Percentiles rank a stretch among this genome's conserved stretches.
Evolutionary conservation across 306 rosid species (phyloP).

Genomic region (Sphenostylis stenocarpa): DNA sequence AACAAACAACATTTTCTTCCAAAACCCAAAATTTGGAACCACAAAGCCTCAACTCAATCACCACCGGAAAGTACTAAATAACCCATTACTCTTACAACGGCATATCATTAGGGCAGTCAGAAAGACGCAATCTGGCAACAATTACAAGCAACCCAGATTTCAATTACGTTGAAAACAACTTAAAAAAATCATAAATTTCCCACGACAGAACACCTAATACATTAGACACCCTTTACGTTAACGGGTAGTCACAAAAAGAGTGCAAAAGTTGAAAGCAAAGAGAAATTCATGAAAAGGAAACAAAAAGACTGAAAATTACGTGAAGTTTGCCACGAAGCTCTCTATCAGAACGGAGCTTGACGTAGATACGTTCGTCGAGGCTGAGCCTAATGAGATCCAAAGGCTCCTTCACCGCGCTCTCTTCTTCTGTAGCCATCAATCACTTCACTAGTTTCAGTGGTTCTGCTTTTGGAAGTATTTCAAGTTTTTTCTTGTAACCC

Average conservation of each 20-base stretch:
- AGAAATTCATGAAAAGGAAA: not conserved
- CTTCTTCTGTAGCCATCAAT: constrained; percentile 83
- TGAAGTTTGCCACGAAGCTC: constrained; percentile 99
- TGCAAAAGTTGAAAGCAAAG: not conserved
- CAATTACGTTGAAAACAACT: not conserved
- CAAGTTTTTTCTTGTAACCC: not conserved
- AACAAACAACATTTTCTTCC: not conserved
- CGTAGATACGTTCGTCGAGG: constrained; percentile 98
- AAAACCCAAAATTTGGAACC: not conserved
- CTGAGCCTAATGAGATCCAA: constrained; percentile 97
- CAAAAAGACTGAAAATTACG: constrained; percentile 36
- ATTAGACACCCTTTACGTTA: not conserved
- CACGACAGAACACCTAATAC: no score
- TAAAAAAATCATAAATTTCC: not conserved
- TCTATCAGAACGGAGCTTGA: constrained; percentile 94
- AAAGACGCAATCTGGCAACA: not conserved
- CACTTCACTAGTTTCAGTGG: not conserved
- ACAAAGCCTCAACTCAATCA: not conserved
- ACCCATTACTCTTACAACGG: not conserved
- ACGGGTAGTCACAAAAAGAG: not conserved
- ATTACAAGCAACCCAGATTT: not conserved
- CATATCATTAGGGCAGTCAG: not conserved
- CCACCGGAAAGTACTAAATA: not conserved
- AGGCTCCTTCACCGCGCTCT: constrained; percentile 98
- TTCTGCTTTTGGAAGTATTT: not conserved